Evolutionary conservation across 495 filamentous ascomycete species (phyloP).

Genomic region (Peziza echinospora): DNA sequence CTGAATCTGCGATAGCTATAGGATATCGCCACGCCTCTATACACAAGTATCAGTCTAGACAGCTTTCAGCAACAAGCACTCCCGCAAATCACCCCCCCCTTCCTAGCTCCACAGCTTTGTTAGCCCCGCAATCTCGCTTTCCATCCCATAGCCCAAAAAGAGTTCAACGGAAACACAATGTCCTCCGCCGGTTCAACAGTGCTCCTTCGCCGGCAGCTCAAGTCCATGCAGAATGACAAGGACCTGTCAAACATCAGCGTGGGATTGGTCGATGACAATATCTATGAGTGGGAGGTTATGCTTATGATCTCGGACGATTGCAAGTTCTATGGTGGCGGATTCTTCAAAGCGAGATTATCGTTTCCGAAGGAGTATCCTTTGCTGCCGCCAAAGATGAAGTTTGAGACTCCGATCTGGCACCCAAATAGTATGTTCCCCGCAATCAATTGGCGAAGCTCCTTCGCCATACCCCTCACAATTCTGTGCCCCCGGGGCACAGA

Average conservation of each 20-base stretch:
- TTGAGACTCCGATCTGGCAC: constrained; percentile 80
- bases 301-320: constrained; percentile 95
- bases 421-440: constrained; percentile 57
- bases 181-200: background rate
- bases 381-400: constrained; percentile 83
- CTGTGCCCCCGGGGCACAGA: background rate
- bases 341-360: constrained; percentile 82
- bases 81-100: no score
- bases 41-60: no score
- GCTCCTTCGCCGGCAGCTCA: constrained; percentile 54
- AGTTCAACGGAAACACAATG: background rate
- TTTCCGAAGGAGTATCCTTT: constrained; percentile 95
- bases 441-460: background rate
- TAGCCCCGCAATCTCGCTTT: no score
- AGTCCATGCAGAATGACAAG: constrained; percentile 78
- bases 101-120: no score
- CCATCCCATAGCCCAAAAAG: no score
- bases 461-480: background rate
- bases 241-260: constrained; percentile 87
- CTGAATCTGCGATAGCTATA: no score
- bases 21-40: no score
- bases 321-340: constrained; percentile 82
- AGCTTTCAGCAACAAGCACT: no score
- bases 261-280: constrained; percentile 65
- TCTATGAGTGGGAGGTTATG: constrained; percentile 99